Evolutionary conservation across 2,329 filamentous ascomycete genomes (phyloP), one percentile per base, ranked within the genome.

Genomic region (Aspergillus ibericus): DNA sequence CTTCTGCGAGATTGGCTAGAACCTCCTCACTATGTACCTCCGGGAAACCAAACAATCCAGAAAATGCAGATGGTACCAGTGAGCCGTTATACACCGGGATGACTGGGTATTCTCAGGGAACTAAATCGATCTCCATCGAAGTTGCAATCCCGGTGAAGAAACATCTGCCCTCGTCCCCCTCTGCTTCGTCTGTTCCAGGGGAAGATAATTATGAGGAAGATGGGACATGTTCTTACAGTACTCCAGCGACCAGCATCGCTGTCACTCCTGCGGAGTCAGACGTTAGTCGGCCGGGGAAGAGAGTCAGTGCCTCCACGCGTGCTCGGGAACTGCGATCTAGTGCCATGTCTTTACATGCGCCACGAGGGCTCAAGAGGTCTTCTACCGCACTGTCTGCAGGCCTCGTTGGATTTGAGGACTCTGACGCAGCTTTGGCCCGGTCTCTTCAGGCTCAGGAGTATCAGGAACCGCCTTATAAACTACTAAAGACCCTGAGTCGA

Each of bases 171-270:
- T 64, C 57, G 6, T 58, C 64, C 40, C 67, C 68, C 7, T 66
- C 74, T 1, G 72, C 72, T 36, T 75, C 79, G 25, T 66, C 77
- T 5, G 77, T 76, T 20, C 79, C 78, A 2, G 63, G 71, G 29
- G 73, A 75, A 5, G 73, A 74, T 34, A 70, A 10, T 32, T 70
- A 9, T 72, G 38, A 73, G 29, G 70, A 78, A 54, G 78, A 78
- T 55, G 76, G 77, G 5, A 82, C 77, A 10, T 77, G 78, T 36
- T 82, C 80, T 16, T 83, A 82, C 66, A 85, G 85, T 59, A 89
- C 87, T 3, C 86, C 86, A 4, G 83, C 79, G 36, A 89, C 87
- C 18, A 88, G 84, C 70, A 78, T 81, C 55, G 76, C 79, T 48
- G 78, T 77, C 16, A 88, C 85, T 9, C 85, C 85, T 4, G 79